Percentiles rank a stretch among this genome's conserved stretches.
phyloP scores from a whole-genome alignment of 371 early-diverging fungal genomes.

The Mucor mucedo region DNA sequence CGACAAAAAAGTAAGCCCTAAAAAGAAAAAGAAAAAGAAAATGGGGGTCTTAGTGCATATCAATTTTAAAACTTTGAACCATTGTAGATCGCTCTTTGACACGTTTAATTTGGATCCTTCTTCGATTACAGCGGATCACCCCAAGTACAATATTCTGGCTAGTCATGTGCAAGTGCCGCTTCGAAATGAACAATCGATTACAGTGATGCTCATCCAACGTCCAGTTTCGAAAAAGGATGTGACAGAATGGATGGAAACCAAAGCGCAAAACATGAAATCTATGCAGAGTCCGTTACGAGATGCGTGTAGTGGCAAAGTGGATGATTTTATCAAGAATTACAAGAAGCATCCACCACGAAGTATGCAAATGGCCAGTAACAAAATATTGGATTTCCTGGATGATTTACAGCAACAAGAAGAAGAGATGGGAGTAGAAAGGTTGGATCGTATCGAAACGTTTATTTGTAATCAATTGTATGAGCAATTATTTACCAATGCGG shows the following conservation, averaged over 20 bases:
- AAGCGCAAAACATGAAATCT: conserved; percentile 3
- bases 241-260: conserved; percentile 32
- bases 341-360: conserved; percentile 38
- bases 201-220: conserved; percentile 50
- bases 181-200: conserved; percentile 30
- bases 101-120: conserved; percentile 34
- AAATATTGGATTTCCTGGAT: conserved; percentile 37
- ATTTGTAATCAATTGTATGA: conserved; percentile 50
- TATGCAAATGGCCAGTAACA: conserved; percentile 29
- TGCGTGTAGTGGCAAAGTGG: conserved; percentile 8
- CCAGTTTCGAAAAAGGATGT: conserved; percentile 50
- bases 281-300: conserved; percentile 12
- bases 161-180: conserved; percentile 52
- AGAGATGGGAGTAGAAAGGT: conserved; percentile 15
- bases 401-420: conserved; percentile 20
- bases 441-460: conserved; percentile 49
- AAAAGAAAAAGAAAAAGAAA: not conserved
- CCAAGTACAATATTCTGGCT: conserved; percentile 47
- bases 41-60: no score
- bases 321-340: conserved; percentile 38
- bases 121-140: conserved; percentile 39
- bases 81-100: conserved; percentile 36
- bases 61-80: no score
- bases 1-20: not conserved
- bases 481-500: conserved; percentile 28